Evolutionary conservation across 345 rosid species (phyloP), one percentile per base, ranked within the genome.

Genomic region (Cardamine resedifolia): DNA sequence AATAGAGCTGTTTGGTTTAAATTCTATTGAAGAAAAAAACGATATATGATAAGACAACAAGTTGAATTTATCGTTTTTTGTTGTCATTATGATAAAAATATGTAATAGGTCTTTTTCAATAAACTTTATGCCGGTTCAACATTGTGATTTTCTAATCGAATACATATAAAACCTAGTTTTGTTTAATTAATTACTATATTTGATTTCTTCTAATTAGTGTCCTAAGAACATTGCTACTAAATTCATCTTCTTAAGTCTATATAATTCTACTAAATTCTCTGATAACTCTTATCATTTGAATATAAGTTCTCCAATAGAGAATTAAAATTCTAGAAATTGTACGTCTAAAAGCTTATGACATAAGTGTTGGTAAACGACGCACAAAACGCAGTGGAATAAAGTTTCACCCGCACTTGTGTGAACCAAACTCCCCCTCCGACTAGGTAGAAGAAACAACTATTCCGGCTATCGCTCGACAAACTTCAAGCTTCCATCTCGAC

Each of bases 281-380:
- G 19, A 33, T 19, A 36, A 7, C 15, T 10, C 1, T 10, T 10
- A 18, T 18, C n/a, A 21, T 34, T 33, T 2, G 20, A 16, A 57
- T 56, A 56, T 1, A 57, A 57, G n/a, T 45, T 16, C 16, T 63
- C 34, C 11, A 11, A 20, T 49, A 47, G 16, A 18, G 3, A 14
- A 12, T 14, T 23, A 65, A 21, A 49, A 21, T 9, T 50, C 2
- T 33, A 21, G 2, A 36, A 26, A 41, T 18, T 36, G 39, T 39
- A 10, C 4, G 39, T 39, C 27, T 53, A 39, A 38, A 67, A 51
- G 71, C 77, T 44, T 47, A 73, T 73, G 77, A 49, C 72, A n/a
- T n/a, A n/a, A n/a, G n/a, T n/a, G n/a, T n/a, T n/a, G n/a, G n/a
- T n/a, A n/a, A n/a, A n/a, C n/a, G n/a, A n/a, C n/a, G n/a, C n/a